Conservation (phyloP, 345 rosid genomes). For the Toxicodendron radicans region DNA sequence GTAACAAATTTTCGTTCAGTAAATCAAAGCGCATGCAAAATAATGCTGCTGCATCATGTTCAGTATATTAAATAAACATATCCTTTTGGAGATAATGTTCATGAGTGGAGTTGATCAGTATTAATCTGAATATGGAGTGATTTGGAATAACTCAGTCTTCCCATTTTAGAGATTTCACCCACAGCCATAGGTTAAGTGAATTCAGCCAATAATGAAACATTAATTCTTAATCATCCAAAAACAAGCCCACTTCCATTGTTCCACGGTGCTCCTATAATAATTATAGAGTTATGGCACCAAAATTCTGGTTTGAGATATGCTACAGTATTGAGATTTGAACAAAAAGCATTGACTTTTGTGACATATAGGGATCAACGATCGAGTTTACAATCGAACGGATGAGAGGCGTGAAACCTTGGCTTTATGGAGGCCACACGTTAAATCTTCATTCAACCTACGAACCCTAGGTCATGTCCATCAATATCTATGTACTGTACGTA, state of each 20-base stretch:
- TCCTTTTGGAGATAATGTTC: not conserved
- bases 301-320: not conserved
- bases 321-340: conserved; percentile 38
- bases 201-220: conserved; percentile 9
- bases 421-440: conserved; percentile 3
- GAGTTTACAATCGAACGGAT: conserved; percentile 24
- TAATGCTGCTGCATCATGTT: not conserved
- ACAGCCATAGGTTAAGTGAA: not conserved
- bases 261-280: not conserved
- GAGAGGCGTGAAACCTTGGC: not conserved
- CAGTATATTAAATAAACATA: not conserved
- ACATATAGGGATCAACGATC: conserved; percentile 28
- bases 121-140: not conserved
- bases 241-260: not conserved
- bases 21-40: not conserved
- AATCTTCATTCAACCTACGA: conserved; percentile 13
- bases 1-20: not conserved
- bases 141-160: not conserved
- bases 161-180: not conserved
- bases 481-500: conserved; percentile 21
- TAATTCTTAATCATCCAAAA: not conserved
- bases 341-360: conserved; percentile 31
- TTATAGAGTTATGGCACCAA: not conserved
- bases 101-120: not conserved
- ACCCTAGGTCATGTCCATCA: conserved; percentile 34